Conservation (phyloP, 202 grass and related monocot species). For the Sporobolus alterniflorus region DNA sequence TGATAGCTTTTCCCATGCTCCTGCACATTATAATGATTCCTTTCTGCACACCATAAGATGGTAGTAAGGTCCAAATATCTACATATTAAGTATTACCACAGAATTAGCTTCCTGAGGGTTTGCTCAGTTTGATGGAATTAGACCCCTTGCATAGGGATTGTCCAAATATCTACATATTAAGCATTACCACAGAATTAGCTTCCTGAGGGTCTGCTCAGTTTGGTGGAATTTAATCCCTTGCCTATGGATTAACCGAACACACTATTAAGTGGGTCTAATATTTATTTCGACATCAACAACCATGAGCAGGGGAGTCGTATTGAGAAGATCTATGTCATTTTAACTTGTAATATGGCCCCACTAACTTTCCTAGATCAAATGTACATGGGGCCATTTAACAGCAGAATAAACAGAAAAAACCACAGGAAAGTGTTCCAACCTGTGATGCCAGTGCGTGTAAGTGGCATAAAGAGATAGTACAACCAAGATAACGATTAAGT, state of each 20-base stretch:
- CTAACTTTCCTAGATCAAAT: conserved; percentile 2
- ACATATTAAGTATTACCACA: too few relatives aligned
- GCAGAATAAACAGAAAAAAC: conserved; percentile 5
- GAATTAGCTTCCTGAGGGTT: too few relatives aligned
- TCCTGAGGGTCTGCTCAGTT: too few relatives aligned
- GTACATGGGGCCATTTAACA: neutral
- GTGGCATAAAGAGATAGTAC: conserved; percentile 85
- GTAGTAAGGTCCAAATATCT: conserved; percentile 19
- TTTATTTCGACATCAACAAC: too few relatives aligned
- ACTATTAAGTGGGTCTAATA: too few relatives aligned
- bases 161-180: too few relatives aligned
- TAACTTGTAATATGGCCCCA: conserved; percentile 1
- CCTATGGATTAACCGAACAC: too few relatives aligned
- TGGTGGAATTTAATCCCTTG: too few relatives aligned
- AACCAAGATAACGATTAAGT: conserved; percentile 71
- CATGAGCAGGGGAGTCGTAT: too few relatives aligned
- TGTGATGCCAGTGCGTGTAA: conserved; percentile 73
- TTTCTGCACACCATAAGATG: conserved; percentile 59
- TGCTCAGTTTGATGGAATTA: too few relatives aligned
- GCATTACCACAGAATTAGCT: too few relatives aligned
- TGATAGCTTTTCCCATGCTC: conserved; percentile 99
- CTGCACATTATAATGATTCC: conserved; percentile 99
- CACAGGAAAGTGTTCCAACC: conserved; percentile 41
- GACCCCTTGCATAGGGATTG: too few relatives aligned
- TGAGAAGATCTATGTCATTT: neutral